Conservation (phyloP, 805 yeast genomes). For the Hanseniaspora taiwanica region DNA sequence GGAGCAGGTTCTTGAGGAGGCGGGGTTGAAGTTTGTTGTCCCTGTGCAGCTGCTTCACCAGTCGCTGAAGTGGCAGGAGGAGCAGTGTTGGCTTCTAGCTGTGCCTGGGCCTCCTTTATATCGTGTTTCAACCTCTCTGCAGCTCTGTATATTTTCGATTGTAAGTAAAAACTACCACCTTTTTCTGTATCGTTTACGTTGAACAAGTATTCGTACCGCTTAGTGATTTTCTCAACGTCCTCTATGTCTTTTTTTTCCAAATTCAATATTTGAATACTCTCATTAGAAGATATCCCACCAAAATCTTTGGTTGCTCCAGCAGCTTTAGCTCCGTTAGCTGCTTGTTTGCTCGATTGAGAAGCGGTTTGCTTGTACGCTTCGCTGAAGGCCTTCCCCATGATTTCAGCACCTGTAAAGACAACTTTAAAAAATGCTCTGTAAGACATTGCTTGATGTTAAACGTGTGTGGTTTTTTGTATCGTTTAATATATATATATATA, state of each 20-base stretch:
- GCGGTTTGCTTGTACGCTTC: slow-evolving; percentile 97
- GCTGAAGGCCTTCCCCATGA: slow-evolving; percentile 90
- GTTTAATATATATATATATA: background rate
- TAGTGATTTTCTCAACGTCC: slow-evolving; percentile 43
- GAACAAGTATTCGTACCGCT: slow-evolving; percentile 69
- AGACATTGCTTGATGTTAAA: background rate
- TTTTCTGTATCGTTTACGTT: slow-evolving; percentile 85
- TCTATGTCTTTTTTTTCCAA: slow-evolving; percentile 47
- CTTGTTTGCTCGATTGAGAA: slow-evolving; percentile 70
- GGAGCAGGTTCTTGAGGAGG: background rate
- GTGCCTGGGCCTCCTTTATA: slow-evolving; percentile 28
- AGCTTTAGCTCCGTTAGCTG: slow-evolving; percentile 35
- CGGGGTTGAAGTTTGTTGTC: background rate
- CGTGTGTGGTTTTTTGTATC: background rate
- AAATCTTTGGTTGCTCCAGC: slow-evolving; percentile 31
- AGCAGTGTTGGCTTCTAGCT: slow-evolving; percentile 24
- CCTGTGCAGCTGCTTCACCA: slow-evolving; percentile 2
- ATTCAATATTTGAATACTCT: slow-evolving; percentile 83
- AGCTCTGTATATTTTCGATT: slow-evolving; percentile 86
- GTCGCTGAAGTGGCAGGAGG: too few relatives aligned
- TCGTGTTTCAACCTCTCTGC: slow-evolving; percentile 70
- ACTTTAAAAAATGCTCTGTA: slow-evolving; percentile 57
- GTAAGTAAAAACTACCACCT: slow-evolving; percentile 91
- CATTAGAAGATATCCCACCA: slow-evolving; percentile 75
- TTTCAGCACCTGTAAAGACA: slow-evolving; percentile 86